phyloP scores from a whole-genome alignment of 2,329 filamentous ascomycete species.

The Ophiobolus disseminans region DNA sequence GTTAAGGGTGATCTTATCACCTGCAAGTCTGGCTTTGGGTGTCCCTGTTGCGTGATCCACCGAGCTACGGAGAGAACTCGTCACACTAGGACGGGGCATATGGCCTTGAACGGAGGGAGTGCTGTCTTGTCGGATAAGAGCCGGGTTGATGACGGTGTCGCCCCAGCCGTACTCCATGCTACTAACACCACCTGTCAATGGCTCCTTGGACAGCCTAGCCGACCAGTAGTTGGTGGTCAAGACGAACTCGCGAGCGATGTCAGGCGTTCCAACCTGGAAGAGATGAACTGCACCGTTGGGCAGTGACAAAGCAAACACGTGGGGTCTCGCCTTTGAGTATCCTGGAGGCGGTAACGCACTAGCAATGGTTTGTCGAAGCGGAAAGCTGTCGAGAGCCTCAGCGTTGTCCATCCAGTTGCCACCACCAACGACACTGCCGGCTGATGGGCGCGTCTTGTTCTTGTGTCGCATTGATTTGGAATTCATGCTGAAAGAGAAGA shows the following conservation, averaged over 20 bases:
- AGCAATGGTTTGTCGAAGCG: slow-evolving; percentile 88
- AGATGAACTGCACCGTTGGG: slow-evolving; percentile 94
- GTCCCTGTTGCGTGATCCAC: slow-evolving; percentile 63
- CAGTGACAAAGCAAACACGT: slow-evolving; percentile 93
- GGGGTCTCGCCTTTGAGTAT: slow-evolving; percentile 86
- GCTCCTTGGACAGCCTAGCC: slow-evolving; percentile 90
- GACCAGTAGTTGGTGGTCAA: slow-evolving; percentile 98
- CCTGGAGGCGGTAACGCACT: slow-evolving; percentile 88
- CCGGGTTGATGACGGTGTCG: slow-evolving; percentile 73
- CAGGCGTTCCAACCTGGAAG: slow-evolving; percentile 96
- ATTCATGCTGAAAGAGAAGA: slow-evolving; percentile 90
- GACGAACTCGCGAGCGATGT: slow-evolving; percentile 94
- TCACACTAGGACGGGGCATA: slow-evolving; percentile 60
- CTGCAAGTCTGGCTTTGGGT: slow-evolving; percentile 74
- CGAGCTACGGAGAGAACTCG: slow-evolving; percentile 67
- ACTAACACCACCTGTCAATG: slow-evolving; percentile 88
- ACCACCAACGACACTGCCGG: slow-evolving; percentile 80
- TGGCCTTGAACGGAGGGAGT: slow-evolving; percentile 42
- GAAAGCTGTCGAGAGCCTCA: slow-evolving; percentile 84
- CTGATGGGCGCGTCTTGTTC: slow-evolving; percentile 61
- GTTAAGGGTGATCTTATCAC: slow-evolving; percentile 81
- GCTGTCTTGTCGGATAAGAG: slow-evolving; percentile 52
- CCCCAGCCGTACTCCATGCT: slow-evolving; percentile 99
- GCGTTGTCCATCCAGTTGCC: slow-evolving; percentile 99
- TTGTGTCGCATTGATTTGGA: slow-evolving; percentile 76